Evolutionary conservation across 352 stramenopile genomes (phyloP), one percentile per base, ranked within the genome.

Genomic region (Blastocystis sp.): DNA sequence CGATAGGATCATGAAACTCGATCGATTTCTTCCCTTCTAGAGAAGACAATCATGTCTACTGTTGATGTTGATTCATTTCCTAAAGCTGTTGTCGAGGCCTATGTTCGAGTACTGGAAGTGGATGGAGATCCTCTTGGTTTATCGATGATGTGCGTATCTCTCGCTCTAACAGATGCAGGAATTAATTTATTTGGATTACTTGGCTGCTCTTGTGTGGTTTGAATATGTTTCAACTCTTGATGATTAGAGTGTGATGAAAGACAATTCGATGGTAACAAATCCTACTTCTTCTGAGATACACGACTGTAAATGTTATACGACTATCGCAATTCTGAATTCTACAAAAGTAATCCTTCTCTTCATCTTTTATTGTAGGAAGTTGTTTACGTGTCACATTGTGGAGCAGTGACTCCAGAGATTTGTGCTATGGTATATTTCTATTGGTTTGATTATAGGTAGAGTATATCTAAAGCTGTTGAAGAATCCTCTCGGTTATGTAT

Each of bases 101-200:
- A 89, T 57, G 76, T 89, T 40, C 56, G 51, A 30, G 66, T 64
- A 6, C 15, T 89, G 13, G 78, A 89, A 48, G 66, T 76, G 0
- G 78, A 89, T 40, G 78, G 78, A 79, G 60, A 89, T 78, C 78
- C 66, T 79, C 44, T 89, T n/a, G 33, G 60, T 64, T 51, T 89
- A 4, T 69, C 66, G 17, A 17, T 64, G 13, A 79, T 89, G 78
- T 79, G 73, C 44, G 78, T 62, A 7, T 79, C 60, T 17, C 60
- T 79, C 9, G 78, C 78, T 13, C 24, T 89, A 24, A 64, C 78
- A 9, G 54, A 89, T 27, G 78, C 78, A 0, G 78, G 78, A 7
- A 73, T 89, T 27, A 57, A 64, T 42, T 35, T 89, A 2, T 89
- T 44, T 53, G 78, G 78, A 59, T 17, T 89, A 5, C 59, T 89